Evolutionary conservation across 1,284 basidiomycete genomes (phyloP).

Genomic region (Cryptococcus sp.): DNA sequence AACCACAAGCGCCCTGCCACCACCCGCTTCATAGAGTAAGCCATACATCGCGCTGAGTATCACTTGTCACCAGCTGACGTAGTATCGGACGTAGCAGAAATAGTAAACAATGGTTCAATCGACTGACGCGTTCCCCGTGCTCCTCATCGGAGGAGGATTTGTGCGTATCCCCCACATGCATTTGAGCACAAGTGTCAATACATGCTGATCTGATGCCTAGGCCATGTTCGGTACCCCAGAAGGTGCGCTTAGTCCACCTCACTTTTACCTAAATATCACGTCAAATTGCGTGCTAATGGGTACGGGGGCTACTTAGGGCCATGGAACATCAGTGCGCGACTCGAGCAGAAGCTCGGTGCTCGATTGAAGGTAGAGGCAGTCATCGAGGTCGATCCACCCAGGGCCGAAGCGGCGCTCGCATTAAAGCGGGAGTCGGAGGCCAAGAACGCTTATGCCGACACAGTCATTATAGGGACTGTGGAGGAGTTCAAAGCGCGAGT

Average conservation of each 20-base stretch:
- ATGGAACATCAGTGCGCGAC: slow-evolving; percentile 44
- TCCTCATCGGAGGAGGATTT: slow-evolving; percentile 43
- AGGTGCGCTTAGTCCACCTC: slow-evolving; percentile 20
- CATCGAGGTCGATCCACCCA: slow-evolving; percentile 82
- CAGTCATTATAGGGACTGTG: slow-evolving; percentile 76
- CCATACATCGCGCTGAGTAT: too few relatives aligned
- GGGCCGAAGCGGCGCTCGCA: slow-evolving; percentile 73
- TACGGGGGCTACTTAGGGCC: slow-evolving; percentile 28
- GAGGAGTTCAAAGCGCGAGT: slow-evolving; percentile 63
- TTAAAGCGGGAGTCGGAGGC: slow-evolving; percentile 82
- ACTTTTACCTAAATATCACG: neutral
- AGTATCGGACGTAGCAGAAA: too few relatives aligned
- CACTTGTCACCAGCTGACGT: too few relatives aligned
- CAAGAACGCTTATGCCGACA: slow-evolving; percentile 83
- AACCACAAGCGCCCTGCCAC: too few relatives aligned
- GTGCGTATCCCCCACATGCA: slow-evolving; percentile 24
- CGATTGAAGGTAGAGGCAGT: slow-evolving; percentile 91
- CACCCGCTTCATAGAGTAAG: too few relatives aligned
- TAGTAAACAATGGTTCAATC: too few relatives aligned
- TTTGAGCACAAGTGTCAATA: neutral
- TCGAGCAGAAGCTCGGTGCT: slow-evolving; percentile 72
- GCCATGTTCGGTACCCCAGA: slow-evolving; percentile 51
- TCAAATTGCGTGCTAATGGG: neutral
- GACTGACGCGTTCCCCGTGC: slow-evolving; percentile 27
- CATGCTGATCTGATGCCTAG: slow-evolving; percentile 17